Evolutionary conservation across 495 filamentous ascomycete genomes (phyloP).

Genomic region (Ramalina peruviana): DNA sequence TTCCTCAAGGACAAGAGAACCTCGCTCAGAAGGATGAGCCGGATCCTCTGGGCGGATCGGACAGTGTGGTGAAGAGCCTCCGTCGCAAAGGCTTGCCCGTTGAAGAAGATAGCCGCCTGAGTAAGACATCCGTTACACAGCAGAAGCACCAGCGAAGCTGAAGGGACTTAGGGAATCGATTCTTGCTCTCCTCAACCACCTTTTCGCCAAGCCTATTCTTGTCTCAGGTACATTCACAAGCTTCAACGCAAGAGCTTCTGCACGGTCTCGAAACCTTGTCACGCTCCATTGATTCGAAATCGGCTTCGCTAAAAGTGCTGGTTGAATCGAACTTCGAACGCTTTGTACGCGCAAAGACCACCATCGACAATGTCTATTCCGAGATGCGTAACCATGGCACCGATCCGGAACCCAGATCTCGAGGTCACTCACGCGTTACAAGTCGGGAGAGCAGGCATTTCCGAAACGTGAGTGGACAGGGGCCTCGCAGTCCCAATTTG

Average conservation of each 20-base stretch:
- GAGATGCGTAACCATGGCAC: slow-evolving; percentile 87
- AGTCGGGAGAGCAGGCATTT: slow-evolving; percentile 31
- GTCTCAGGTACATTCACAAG: slow-evolving; percentile 74
- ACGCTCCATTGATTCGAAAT: slow-evolving; percentile 90
- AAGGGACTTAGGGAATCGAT: slow-evolving; percentile 55
- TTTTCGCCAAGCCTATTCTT: slow-evolving; percentile 88
- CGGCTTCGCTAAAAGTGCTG: slow-evolving; percentile 82
- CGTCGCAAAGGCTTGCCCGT: slow-evolving; percentile 61
- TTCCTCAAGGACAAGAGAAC: slow-evolving; percentile 53
- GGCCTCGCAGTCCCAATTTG: slow-evolving; percentile 20
- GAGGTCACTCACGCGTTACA: slow-evolving; percentile 41
- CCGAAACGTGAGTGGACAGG: slow-evolving; percentile 15
- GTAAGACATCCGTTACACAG: slow-evolving; percentile 32
- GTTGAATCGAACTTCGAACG: slow-evolving; percentile 97
- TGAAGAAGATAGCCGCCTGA: slow-evolving; percentile 70
- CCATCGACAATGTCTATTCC: slow-evolving; percentile 93
- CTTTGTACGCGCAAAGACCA: slow-evolving; percentile 90
- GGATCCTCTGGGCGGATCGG: slow-evolving; percentile 68
- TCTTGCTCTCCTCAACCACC: slow-evolving; percentile 85
- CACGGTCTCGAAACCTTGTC: slow-evolving; percentile 71
- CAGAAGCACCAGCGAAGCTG: background rate
- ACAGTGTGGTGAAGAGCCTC: slow-evolving; percentile 73
- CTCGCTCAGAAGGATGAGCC: slow-evolving; percentile 78
- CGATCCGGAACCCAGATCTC: slow-evolving; percentile 38
- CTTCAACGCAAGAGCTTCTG: slow-evolving; percentile 64